phyloP scores from a whole-genome alignment of 1,284 basidiomycete genomes.

The Xerocomus cyaneibrunnescens region DNA sequence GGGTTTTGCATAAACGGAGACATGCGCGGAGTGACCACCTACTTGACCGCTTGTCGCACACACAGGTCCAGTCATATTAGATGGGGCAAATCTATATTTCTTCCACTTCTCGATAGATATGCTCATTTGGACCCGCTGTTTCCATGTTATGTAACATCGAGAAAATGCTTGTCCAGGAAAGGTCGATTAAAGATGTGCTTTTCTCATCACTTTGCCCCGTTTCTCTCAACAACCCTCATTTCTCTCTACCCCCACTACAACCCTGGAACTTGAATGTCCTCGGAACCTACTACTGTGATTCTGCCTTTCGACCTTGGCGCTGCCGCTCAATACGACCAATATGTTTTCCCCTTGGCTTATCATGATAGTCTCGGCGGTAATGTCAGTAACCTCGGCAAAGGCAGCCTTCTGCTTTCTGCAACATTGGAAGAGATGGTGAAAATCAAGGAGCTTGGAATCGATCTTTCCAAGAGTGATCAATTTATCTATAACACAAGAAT shows the following conservation, averaged over 20 bases:
- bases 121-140: too few relatives aligned
- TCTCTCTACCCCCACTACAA: neutral
- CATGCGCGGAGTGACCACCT: too few relatives aligned
- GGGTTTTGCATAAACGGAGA: neutral
- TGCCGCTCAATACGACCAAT: neutral
- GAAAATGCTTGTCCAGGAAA: neutral
- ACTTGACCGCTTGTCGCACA: too few relatives aligned
- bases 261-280: too few relatives aligned
- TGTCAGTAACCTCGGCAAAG: neutral
- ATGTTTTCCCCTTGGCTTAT: neutral
- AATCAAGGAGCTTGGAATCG: constrained; percentile 2
- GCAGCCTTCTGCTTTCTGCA: constrained; percentile 1
- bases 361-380: neutral
- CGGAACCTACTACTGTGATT: neutral
- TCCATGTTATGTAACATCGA: neutral
- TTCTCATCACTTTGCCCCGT: neutral
- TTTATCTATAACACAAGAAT: neutral
- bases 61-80: neutral
- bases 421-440: constrained; percentile 5
- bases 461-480: neutral
- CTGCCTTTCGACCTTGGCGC: neutral
- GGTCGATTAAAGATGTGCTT: neutral
- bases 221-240: neutral
- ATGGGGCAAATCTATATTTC: too few relatives aligned
- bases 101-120: too few relatives aligned